Evolutionary conservation across 768 basidiomycete genomes (phyloP), one percentile per base, ranked within the genome.

Genomic region (Termitomyces sp.): DNA sequence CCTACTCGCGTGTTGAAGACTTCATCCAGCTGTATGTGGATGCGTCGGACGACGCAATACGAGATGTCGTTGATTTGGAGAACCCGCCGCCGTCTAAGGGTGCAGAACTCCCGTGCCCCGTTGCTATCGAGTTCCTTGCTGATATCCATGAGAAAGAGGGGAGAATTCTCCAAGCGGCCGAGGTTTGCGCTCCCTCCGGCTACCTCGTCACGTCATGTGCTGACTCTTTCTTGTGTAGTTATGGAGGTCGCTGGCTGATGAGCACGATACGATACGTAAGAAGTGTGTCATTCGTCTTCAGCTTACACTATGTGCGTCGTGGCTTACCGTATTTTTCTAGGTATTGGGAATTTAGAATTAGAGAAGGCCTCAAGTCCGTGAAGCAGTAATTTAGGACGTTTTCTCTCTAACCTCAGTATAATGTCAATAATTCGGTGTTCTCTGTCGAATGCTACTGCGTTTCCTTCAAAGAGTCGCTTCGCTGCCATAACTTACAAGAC

Each of bases 71-170:
- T 1, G 88, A 92, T 67, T 73, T 91, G 28, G 88, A 92, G 58
- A 85, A 89, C 63, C 91, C 89, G 2, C 77, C 76, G 0, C 91
- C 91, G 0, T 74, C 79, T 3, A 68, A 72, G 46, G 77, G 74
- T 30, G 88, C 93, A 4, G 78, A 89, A 40, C 72, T 96, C 8
- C 94, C 94, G 2, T 88, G 89, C 55, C 74, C 81, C 5, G 77
- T 84, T 21, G 94, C 94, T 9, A 74, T 95, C 46, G 94, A 96
- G 68, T 92, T 94, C 69, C 61, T 93, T 59, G 94, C 92, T 0
- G 91, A 95, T 64, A 76, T 85, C 2, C 77, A 83, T 63, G 87
- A 88, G 63, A 71, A 76, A 35, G 77, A 78, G 52, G 84, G 79
- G 11, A 72, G 70, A 40, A 64, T 79, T 0, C 54, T 72, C 54